Conservation (phyloP, 257 asterid genomes). For the Nicotiana undulata region DNA sequence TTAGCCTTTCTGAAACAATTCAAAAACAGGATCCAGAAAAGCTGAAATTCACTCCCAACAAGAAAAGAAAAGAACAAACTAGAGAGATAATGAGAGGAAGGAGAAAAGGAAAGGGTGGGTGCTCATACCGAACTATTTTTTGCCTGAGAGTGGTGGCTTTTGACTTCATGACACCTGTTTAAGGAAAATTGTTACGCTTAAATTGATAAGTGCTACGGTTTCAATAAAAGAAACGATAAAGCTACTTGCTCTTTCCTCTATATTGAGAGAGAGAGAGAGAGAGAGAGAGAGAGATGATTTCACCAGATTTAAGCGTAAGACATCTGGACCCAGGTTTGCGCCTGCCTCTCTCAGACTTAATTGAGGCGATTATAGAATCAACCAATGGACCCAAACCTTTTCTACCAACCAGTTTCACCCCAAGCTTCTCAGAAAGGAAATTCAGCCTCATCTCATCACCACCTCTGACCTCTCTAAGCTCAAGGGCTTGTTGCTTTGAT, state of each 20-base stretch:
- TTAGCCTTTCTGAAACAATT: slow-evolving; percentile 62
- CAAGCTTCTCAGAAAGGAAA: slow-evolving; percentile 64
- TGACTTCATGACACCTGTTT: slow-evolving; percentile 41
- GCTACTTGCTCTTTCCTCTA: neutral
- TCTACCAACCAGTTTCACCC: slow-evolving; percentile 83
- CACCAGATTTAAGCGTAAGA: slow-evolving; percentile 48
- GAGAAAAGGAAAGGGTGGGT: slow-evolving; percentile 1
- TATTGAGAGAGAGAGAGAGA: neutral
- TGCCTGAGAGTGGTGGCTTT: slow-evolving; percentile 40
- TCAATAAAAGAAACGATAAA: neutral
- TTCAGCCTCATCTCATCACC: slow-evolving; percentile 76
- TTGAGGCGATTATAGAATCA: slow-evolving; percentile 79
- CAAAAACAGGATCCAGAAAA: neutral
- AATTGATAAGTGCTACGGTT: slow-evolving; percentile 10
- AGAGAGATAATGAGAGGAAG: slow-evolving; percentile 3
- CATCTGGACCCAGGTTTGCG: slow-evolving; percentile 40
- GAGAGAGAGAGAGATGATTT: slow-evolving; percentile 18
- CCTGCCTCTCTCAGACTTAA: slow-evolving; percentile 67
- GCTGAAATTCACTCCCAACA: neutral
- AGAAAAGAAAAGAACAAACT: slow-evolving; percentile 6
- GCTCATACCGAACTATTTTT: slow-evolving; percentile 49
- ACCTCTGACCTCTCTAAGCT: slow-evolving; percentile 94
- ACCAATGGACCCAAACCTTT: slow-evolving; percentile 88
- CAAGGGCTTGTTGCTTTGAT: slow-evolving; percentile 74
- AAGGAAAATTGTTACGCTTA: slow-evolving; percentile 3